Base-by-base conservation (phyloP, 768 basidiomycete genomes). In the Boletus subcaerulescens region DNA sequence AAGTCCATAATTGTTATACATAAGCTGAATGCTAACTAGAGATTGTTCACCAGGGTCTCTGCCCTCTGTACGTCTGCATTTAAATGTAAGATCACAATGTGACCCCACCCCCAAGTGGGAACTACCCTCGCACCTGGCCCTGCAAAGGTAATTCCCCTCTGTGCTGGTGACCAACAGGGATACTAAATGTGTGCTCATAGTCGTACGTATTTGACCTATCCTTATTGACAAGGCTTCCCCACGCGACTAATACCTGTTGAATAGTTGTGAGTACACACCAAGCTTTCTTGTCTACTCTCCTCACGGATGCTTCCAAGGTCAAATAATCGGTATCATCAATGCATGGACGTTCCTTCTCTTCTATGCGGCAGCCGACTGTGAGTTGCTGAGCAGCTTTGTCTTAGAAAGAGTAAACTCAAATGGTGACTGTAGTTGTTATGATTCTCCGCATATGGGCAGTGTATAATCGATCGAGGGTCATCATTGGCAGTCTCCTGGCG, bases 181-280 rank as follows among this genome's bases (percentile, higher is more conserved):
- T 38, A 29, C 43, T 45, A n/a, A 45, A 35, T 24, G 5, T 45
- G 7, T 49, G 1, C 18, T 0, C n/a, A 48, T 14, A 48, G 58
- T 26, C 39, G 58, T 59, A 42, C 39, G 50, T 56, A 20, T 14
- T 35, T 10, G 2, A 35, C 4, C 3, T 26, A 15, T 18, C n/a
- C 5, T 24, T 7, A 10, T n/a, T n/a, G 31, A 29, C 26, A 29
- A 29, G 26, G 26, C 9, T 38, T 14, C 29, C n/a, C 38, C 14
- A 18, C 38, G n/a, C 14, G 14, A 39, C 38, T 39, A 8, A 39
- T 15, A 8, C 14, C 17, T 39, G n/a, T 39, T 7, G 9, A 9
- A 54, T 14, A 57, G 56, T 4, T 57, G 57, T 53, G 24, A 53
- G 52, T n/a, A 29, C 22, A 35, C n/a, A 4, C 8, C 8, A 20